phyloP scores from a whole-genome alignment of 2,329 filamentous ascomycete genomes.

The Diplodia scrobiculata region DNA sequence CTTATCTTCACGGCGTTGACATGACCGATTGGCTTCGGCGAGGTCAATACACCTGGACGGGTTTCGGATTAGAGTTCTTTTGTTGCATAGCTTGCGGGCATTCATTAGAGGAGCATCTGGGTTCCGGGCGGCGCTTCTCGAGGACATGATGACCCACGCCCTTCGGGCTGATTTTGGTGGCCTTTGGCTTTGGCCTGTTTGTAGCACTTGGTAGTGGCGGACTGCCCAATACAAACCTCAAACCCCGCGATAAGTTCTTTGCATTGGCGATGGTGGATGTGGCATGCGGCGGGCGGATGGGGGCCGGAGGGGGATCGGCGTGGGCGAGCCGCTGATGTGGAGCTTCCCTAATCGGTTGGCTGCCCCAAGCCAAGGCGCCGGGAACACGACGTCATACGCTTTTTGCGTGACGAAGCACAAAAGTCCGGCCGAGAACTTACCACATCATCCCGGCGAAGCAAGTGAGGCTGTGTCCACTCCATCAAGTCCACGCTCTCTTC shows the following conservation, averaged over 20 bases:
- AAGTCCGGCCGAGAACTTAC: conserved; percentile 11
- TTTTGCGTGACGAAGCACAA: conserved; percentile 5
- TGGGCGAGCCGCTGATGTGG: background rate
- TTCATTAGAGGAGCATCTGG: conserved; percentile 31
- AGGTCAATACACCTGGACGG: background rate
- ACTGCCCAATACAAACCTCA: conserved; percentile 19
- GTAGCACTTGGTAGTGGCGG: conserved; percentile 2
- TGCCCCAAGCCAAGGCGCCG: background rate
- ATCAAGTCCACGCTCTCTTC: background rate
- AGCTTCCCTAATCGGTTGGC: background rate
- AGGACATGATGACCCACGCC: conserved; percentile 29
- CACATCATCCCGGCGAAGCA: conserved; percentile 4
- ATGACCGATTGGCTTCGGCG: conserved; percentile 2
- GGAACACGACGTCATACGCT: conserved; percentile 17
- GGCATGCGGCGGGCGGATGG: background rate
- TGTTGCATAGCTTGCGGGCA: conserved; percentile 23
- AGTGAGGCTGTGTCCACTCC: conserved; percentile 15
- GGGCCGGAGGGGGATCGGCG: conserved; percentile 5
- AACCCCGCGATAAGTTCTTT: conserved; percentile 13
- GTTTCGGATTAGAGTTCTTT: conserved; percentile 5
- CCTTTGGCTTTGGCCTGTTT: conserved; percentile 8
- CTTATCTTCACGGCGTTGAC: conserved; percentile 4
- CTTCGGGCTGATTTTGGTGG: conserved; percentile 14
- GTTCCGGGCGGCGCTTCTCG: conserved; percentile 29
- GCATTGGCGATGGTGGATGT: conserved; percentile 3